phyloP scores from a whole-genome alignment of 768 basidiomycete genomes.

The Lyophyllum semitale region DNA sequence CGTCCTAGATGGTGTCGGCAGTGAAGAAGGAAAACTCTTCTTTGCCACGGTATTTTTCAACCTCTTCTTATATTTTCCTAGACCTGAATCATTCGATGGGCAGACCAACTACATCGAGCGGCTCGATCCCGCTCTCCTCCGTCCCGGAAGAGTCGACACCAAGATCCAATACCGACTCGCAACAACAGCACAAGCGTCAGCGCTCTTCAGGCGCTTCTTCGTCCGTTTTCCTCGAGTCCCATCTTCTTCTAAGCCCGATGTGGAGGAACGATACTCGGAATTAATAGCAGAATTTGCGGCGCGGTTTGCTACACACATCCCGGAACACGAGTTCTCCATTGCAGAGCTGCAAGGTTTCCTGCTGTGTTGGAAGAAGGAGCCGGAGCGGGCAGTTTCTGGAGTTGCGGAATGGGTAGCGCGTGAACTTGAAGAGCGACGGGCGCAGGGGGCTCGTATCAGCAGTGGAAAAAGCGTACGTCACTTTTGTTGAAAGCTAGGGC shows the following conservation, averaged over 20 bases:
- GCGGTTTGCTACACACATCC: slow-evolving; percentile 43
- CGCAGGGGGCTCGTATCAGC: slow-evolving; percentile 30
- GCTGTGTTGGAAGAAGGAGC: slow-evolving; percentile 43
- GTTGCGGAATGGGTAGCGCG: slow-evolving; percentile 44
- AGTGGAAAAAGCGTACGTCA: slow-evolving; percentile 22
- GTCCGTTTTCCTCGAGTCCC: slow-evolving; percentile 11
- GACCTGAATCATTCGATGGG: neutral
- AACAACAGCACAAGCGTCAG: slow-evolving; percentile 44
- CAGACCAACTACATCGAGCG: slow-evolving; percentile 59
- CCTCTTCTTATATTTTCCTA: neutral
- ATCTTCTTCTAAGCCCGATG: too few species aligned
- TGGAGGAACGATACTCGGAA: slow-evolving; percentile 4
- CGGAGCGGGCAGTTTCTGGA: slow-evolving; percentile 32
- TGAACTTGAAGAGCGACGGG: slow-evolving; percentile 33
- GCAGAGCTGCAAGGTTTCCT: slow-evolving; percentile 67
- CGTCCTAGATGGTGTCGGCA: slow-evolving; percentile 61
- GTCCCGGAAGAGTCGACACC: slow-evolving; percentile 59
- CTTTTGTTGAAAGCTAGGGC: too few species aligned
- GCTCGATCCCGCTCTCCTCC: slow-evolving; percentile 56
- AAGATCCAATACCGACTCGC: slow-evolving; percentile 54
- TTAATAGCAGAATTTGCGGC: slow-evolving; percentile 33
- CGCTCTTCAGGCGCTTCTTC: slow-evolving; percentile 55
- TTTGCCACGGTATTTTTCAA: slow-evolving; percentile 52
- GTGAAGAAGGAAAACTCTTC: slow-evolving; percentile 62
- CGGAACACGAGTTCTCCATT: slow-evolving; percentile 52